phyloP scores from a whole-genome alignment of 345 rosid species.

The Brassica cretica region DNA sequence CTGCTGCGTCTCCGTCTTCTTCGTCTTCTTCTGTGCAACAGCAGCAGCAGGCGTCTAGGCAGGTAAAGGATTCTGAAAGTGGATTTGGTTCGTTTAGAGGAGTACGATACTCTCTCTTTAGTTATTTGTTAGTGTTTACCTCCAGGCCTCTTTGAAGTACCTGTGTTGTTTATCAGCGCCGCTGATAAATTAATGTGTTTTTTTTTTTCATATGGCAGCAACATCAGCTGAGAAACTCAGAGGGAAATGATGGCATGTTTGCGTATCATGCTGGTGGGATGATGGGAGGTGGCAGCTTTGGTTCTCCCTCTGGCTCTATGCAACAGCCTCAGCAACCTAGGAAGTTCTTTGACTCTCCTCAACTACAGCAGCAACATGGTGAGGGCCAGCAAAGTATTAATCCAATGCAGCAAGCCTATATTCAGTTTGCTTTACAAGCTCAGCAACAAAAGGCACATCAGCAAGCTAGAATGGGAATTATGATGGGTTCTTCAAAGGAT shows the following conservation, averaged over 20 bases:
- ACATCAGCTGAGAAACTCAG: slow-evolving; percentile 70
- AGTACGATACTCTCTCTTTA: not conserved
- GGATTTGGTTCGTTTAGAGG: not conserved
- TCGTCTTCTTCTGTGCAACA: slow-evolving; percentile 90
- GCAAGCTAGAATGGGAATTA: slow-evolving; percentile 71
- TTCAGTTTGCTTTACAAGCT: slow-evolving; percentile 72
- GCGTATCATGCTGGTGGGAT: slow-evolving; percentile 75
- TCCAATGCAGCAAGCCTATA: slow-evolving; percentile 85
- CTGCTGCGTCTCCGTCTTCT: slow-evolving; percentile 95
- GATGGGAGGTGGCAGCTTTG: slow-evolving; percentile 67
- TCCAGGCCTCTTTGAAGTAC: not conserved
- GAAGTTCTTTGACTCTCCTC: slow-evolving; percentile 73
- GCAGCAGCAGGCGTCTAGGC: slow-evolving; percentile 62
- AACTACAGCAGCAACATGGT: slow-evolving; percentile 46
- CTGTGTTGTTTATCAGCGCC: not conserved
- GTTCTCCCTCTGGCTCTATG: slow-evolving; percentile 67
- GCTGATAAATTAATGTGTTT: not conserved
- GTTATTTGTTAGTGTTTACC: not conserved
- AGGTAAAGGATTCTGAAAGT: slow-evolving; percentile 46
- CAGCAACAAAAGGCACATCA: slow-evolving; percentile 81
- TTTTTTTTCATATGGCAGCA: slow-evolving; percentile 45
- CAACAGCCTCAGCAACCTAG: slow-evolving; percentile 81
- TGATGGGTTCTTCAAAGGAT: slow-evolving; percentile 62
- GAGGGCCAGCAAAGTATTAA: slow-evolving; percentile 72
- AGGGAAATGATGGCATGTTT: slow-evolving; percentile 69